Conservation (phyloP, 2,329 filamentous ascomycete genomes). For the Pleoardoris graminearum region DNA sequence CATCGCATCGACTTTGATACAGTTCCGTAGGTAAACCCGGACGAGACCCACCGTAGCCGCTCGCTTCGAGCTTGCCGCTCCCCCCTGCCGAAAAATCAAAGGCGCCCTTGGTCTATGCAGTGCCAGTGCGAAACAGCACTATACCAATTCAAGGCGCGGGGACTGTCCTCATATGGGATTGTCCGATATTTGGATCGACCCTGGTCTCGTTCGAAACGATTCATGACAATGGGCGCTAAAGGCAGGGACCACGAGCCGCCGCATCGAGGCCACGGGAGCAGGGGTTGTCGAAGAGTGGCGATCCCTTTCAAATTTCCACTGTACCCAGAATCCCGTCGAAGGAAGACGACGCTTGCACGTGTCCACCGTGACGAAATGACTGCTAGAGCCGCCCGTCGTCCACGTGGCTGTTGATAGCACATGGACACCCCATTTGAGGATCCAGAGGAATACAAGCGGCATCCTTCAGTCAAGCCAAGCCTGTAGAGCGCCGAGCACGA, state of each 20-base stretch:
- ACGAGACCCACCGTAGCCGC: conserved; percentile 4
- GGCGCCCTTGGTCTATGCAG: conserved; percentile 3
- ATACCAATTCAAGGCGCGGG: background rate
- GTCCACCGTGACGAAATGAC: background rate
- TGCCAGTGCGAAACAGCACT: background rate
- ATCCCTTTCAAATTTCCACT: background rate
- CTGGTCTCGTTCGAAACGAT: conserved; percentile 3
- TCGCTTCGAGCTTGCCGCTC: conserved; percentile 1
- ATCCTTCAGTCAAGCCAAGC: conserved; percentile 31
- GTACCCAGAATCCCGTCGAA: background rate
- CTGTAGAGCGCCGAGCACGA: conserved; percentile 41
- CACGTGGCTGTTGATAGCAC: background rate
- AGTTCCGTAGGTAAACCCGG: background rate
- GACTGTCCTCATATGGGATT: background rate
- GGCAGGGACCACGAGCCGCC: too few relatives aligned
- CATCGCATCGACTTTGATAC: background rate
- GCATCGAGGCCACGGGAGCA: too few relatives aligned
- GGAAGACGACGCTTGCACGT: background rate
- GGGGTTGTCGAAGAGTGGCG: too few relatives aligned
- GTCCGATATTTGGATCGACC: background rate
- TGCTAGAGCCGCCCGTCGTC: background rate
- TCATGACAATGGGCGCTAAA: background rate
- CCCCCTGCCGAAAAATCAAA: background rate
- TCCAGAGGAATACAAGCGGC: background rate
- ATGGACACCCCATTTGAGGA: background rate